Evolutionary conservation across 2,329 filamentous ascomycete genomes (phyloP), one percentile per base, ranked within the genome.

Genomic region (Cryphonectria japonica): DNA sequence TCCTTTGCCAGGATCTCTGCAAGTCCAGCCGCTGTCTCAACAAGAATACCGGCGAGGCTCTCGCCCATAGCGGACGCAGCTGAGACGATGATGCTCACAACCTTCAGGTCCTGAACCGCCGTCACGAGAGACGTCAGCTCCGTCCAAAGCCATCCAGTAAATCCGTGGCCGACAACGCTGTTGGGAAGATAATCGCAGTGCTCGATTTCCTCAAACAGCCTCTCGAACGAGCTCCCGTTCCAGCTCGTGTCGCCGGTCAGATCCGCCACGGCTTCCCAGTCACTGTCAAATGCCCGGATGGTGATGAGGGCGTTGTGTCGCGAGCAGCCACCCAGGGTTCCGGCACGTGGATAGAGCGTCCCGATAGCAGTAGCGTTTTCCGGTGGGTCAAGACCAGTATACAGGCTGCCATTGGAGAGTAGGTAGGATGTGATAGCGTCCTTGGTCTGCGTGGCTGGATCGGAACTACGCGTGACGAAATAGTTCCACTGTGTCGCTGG

Each of bases 361-460:
- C 89, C 89, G 73, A 85, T 82, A 72, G 83, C 78, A 4, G 76
- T 82, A 0, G 88, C 85, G 16, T 85, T 86, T 7, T 79, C 78
- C 0, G 88, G 88, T 1, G 86, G 87, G 70, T 82, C 80, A 8
- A 84, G 78, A 19, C 88, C 88, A 22, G 83, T 85, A 75, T 89
- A 89, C 41, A 84, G 78, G 2, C 78, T 77, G 19, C 87, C 87
- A 63, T 85, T 78, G 0, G 84, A 80, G 0, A 85, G 86, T 11
- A 83, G 76, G 76, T 89, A 91, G 1, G 85, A 85, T 63, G 87
- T 86, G 81, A 91, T 91, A 75, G 80, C 85, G 76, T 91, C 88
- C 67, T 82, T 81, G 32, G 84, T 82, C 73, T 89, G 86, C 52
- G 85, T 82, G 32, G 79, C 78, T 61, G 87, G 79, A 72, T 90